phyloP scores from a whole-genome alignment of 2,329 filamentous ascomycete genomes.

The Aureobasidium melanogenum region DNA sequence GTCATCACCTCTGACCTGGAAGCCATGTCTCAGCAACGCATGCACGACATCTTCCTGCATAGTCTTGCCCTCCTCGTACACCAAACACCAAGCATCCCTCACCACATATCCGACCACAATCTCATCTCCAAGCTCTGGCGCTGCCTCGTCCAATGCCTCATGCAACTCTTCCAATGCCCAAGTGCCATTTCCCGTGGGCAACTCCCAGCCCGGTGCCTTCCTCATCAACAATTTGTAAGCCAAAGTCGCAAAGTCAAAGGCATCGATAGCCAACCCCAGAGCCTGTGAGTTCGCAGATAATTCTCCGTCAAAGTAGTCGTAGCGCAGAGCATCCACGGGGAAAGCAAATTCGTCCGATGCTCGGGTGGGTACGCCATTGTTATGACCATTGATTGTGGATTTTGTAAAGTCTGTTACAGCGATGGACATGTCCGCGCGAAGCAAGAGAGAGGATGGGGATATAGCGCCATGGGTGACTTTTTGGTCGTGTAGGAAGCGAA shows the following conservation, averaged over 20 bases:
- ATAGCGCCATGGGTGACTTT: slow-evolving; percentile 7
- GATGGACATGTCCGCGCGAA: background rate
- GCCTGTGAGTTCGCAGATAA: slow-evolving; percentile 1
- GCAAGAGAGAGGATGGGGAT: background rate
- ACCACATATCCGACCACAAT: slow-evolving; percentile 8
- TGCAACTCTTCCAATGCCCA: slow-evolving; percentile 10
- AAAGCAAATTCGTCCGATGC: background rate
- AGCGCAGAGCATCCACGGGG: background rate
- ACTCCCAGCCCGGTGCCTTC: background rate
- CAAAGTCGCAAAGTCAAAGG: slow-evolving; percentile 3
- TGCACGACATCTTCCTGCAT: slow-evolving; percentile 6
- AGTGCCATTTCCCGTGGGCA: background rate
- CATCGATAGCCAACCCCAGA: slow-evolving; percentile 2
- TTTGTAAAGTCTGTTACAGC: background rate
- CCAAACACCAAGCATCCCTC: slow-evolving; percentile 6
- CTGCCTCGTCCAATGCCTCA: slow-evolving; percentile 3
- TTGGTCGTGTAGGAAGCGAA: slow-evolving; percentile 4
- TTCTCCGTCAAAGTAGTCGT: slow-evolving; percentile 11
- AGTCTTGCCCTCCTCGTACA: slow-evolving; percentile 7
- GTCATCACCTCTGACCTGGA: background rate
- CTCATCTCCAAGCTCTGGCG: slow-evolving; percentile 9
- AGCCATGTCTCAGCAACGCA: background rate
- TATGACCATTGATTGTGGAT: slow-evolving; percentile 1
- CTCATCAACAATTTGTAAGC: background rate
- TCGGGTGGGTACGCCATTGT: background rate